phyloP scores from a whole-genome alignment of 1,284 basidiomycete species.

The Inonotus hispidus region DNA sequence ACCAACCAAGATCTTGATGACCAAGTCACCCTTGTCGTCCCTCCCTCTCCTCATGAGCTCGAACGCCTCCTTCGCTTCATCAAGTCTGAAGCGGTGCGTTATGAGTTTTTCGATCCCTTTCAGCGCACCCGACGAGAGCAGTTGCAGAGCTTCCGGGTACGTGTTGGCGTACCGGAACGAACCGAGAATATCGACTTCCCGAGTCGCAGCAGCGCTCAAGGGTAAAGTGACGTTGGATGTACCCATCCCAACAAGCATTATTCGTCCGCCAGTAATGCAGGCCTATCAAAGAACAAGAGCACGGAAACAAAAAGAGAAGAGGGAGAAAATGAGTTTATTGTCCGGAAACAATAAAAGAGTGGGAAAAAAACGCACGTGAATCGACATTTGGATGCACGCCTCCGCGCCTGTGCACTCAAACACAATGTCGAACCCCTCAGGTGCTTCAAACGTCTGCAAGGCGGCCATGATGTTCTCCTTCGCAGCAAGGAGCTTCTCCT shows the following conservation, averaged over 20 bases:
- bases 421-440: slow-evolving; percentile 85
- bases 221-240: slow-evolving; percentile 78
- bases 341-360: slow-evolving; percentile 16
- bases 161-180: slow-evolving; percentile 89
- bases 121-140: slow-evolving; percentile 66
- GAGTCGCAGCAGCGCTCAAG: slow-evolving; percentile 74
- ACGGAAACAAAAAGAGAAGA: too few species aligned
- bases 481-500: slow-evolving; percentile 63
- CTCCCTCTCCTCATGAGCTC: slow-evolving; percentile 71
- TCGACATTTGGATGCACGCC: slow-evolving; percentile 81
- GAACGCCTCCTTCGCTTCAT: slow-evolving; percentile 68
- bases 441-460: slow-evolving; percentile 52
- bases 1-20: slow-evolving; percentile 82
- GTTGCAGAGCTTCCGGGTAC: slow-evolving; percentile 75
- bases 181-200: slow-evolving; percentile 92
- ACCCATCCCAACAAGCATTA: slow-evolving; percentile 95
- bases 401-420: slow-evolving; percentile 96
- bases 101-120: slow-evolving; percentile 70
- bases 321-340: not conserved
- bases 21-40: slow-evolving; percentile 73
- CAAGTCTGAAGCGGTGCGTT: slow-evolving; percentile 72
- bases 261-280: slow-evolving; percentile 79
- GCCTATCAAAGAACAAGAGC: slow-evolving; percentile 39
- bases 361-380: slow-evolving; percentile 56
- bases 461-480: slow-evolving; percentile 53